phyloP scores from a whole-genome alignment of 2,329 filamentous ascomycete genomes.

The Didymella sp. region DNA sequence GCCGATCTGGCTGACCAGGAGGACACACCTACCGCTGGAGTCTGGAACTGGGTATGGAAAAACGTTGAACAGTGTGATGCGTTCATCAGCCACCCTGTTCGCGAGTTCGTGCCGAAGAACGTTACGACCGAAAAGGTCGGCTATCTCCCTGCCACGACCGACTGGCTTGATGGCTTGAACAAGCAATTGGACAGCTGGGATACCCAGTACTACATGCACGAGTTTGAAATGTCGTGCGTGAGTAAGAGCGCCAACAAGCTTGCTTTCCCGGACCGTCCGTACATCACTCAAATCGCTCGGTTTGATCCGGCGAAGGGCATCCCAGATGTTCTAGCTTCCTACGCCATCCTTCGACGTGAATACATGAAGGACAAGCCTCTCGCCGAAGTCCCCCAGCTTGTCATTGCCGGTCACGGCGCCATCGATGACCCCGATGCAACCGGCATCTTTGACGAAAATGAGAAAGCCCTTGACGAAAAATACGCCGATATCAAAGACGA shows the following conservation, averaged over 20 bases:
- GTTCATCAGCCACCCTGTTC: slow-evolving; percentile 83
- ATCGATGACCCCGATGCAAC: slow-evolving; percentile 81
- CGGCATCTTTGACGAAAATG: slow-evolving; percentile 74
- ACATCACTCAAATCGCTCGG: slow-evolving; percentile 80
- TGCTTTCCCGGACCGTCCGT: slow-evolving; percentile 67
- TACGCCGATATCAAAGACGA: slow-evolving; percentile 61
- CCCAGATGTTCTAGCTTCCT: slow-evolving; percentile 76
- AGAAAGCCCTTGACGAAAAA: slow-evolving; percentile 68
- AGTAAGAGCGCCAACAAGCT: slow-evolving; percentile 66
- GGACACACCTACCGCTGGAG: slow-evolving; percentile 72
- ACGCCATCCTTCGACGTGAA: slow-evolving; percentile 72
- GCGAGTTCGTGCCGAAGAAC: slow-evolving; percentile 72
- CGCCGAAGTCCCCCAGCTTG: slow-evolving; percentile 70
- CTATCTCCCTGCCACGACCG: slow-evolving; percentile 81
- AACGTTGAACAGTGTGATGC: slow-evolving; percentile 74
- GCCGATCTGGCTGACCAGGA: slow-evolving; percentile 71
- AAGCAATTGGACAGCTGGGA: slow-evolving; percentile 76
- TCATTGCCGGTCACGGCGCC: slow-evolving; percentile 79
- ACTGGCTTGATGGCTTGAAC: slow-evolving; percentile 85
- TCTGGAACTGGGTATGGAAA: slow-evolving; percentile 78
- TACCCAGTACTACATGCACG: slow-evolving; percentile 73
- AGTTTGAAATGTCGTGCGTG: slow-evolving; percentile 71
- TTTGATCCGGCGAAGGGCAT: slow-evolving; percentile 88
- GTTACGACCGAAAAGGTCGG: slow-evolving; percentile 72
- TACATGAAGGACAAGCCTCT: slow-evolving; percentile 60